A percentile compares a stretch with the other conserved stretches of the same genome.
phyloP scores from a whole-genome alignment of 768 basidiomycete species.

The Calocera cornea region DNA sequence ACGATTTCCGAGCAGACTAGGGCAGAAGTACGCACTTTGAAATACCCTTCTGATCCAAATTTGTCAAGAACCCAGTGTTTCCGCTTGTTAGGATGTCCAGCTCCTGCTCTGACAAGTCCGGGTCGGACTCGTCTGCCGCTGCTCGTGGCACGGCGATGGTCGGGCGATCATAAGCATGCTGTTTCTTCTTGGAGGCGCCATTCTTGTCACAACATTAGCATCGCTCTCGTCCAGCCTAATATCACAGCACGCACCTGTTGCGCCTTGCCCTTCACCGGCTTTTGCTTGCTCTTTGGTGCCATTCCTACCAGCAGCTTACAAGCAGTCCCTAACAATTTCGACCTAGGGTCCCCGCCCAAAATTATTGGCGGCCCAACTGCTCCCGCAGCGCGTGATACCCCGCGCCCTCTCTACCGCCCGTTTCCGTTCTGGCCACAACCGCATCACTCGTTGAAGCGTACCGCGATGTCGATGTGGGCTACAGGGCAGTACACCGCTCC shows the following conservation, averaged over 20 bases:
- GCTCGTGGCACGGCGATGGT: slow-evolving; percentile 47
- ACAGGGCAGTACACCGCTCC: neutral
- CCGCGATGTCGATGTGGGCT: neutral
- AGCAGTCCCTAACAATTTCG: neutral
- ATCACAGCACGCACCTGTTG: neutral
- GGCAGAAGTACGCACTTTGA: slow-evolving; percentile 41
- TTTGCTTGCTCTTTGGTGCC: neutral
- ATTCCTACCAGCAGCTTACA: neutral
- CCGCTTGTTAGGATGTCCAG: slow-evolving; percentile 47
- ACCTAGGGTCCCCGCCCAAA: neutral
- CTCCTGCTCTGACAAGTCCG: slow-evolving; percentile 55
- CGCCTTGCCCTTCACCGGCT: neutral
- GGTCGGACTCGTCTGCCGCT: slow-evolving; percentile 35
- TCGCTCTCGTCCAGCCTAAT: too few relatives aligned
- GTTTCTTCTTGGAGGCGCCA: slow-evolving; percentile 24
- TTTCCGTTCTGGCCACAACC: too few relatives aligned
- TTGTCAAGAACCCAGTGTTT: slow-evolving; percentile 50
- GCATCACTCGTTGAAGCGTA: too few relatives aligned
- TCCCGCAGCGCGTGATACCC: too few relatives aligned
- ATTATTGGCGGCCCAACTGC: neutral
- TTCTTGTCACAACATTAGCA: neutral
- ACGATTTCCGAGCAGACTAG: slow-evolving; percentile 10
- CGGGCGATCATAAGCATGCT: slow-evolving; percentile 37
- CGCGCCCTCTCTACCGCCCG: too few relatives aligned
- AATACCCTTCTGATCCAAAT: slow-evolving; percentile 66